Conservation (phyloP, 352 stramenopile genomes). For the Globisporangium mamillatum region DNA sequence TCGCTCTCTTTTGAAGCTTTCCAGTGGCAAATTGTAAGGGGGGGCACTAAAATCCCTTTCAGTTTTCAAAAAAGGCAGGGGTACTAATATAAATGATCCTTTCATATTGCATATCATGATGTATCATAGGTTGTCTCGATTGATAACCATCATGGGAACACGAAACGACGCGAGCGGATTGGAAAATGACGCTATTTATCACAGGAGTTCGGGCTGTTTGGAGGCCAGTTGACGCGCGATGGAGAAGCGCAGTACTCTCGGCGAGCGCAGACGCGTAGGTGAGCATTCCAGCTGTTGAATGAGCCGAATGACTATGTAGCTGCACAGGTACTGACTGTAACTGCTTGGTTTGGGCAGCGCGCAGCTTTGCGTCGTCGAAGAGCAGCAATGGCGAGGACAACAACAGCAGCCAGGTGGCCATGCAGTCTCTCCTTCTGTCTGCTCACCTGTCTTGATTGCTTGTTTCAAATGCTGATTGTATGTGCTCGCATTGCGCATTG, state of each 20-base stretch:
- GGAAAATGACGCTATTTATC: slow-evolving; percentile 1
- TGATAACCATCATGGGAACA: slow-evolving; percentile 4
- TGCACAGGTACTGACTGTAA: too few species aligned
- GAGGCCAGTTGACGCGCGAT: background rate
- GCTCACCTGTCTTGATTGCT: background rate
- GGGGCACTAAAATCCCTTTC: slow-evolving; percentile 3
- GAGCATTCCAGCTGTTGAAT: background rate
- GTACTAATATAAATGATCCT: background rate
- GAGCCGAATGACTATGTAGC: background rate
- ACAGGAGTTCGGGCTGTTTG: background rate
- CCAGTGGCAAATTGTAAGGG: background rate
- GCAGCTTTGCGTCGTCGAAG: slow-evolving; percentile 11
- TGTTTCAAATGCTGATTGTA: background rate
- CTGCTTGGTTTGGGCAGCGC: background rate
- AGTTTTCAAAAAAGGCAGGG: background rate
- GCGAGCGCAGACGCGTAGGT: slow-evolving; percentile 14
- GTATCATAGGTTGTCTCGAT: background rate
- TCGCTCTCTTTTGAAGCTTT: background rate
- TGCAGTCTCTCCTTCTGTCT: slow-evolving; percentile 7
- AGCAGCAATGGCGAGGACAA: slow-evolving; percentile 19
- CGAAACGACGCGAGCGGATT: slow-evolving; percentile 14
- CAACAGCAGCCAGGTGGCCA: slow-evolving; percentile 22
- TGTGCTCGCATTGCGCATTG: background rate
- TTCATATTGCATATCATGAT: background rate
- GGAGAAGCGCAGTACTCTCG: slow-evolving; percentile 12